Evolutionary conservation across 1,284 basidiomycete genomes (phyloP), one percentile per base, ranked within the genome.

Genomic region (Leccinum angustisporum): DNA sequence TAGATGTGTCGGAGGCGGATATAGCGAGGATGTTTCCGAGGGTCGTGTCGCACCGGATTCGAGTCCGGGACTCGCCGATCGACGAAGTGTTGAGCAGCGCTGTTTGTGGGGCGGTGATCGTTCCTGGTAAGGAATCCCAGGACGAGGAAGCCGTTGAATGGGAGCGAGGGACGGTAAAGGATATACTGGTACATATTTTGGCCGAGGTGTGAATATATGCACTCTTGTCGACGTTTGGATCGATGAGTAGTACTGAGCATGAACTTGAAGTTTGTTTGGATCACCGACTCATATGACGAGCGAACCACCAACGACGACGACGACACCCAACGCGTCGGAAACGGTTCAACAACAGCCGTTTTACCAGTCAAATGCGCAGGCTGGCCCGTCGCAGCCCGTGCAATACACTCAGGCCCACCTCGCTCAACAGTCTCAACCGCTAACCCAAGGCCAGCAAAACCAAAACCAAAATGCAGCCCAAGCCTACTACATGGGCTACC

Each of bases 1-100:
- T 88, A 66, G 86, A 89, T 62, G 83, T 89, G 3, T 85, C 86
- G 8, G 87, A 90, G 70, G 86, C 86, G 62, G 87, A 91, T 67
- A 79, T 90, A 64, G 87, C 86, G 59, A 80, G 86, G 61, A 83
- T 90, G 25, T 82, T 88, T 65, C 87, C 88, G 36, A 77, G 88
- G 34, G 83, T 87, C 0, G 80, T 92, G 33, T 86, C 86, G 7
- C 90, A 92, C 75, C 84, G 90, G 10, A 67, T 92, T 63, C 78
- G 87, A 59, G 81, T 89, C 58, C 79, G 89, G 34, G 80, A 85
- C 69, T 84, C 87, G 1, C 86, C 87, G 1, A 78, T 83, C 62
- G 86, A 90, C 62, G 87, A 92, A 70, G 73, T 90, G 2, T 71
- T 91, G 60, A 83, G 83, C 8, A 85, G 88, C 63, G 79, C 82